These are phyloP conservation scores for Urochloa ruziziensis DNA, from an alignment of 176 grass and related monocot species.

Conservation along the genomic window DNA sequence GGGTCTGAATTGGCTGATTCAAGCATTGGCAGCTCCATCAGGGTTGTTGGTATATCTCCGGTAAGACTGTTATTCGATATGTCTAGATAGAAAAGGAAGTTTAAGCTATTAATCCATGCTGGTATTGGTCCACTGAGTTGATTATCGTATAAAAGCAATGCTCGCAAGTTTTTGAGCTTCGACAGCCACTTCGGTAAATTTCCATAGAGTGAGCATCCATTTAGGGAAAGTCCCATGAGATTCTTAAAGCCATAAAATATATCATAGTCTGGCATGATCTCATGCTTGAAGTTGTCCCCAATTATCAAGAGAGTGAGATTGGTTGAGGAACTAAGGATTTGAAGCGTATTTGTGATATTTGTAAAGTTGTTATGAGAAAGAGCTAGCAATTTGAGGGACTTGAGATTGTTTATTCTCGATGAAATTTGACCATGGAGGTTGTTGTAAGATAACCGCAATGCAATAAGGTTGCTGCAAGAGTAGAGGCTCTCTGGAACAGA, in stretches of 20 bases:
- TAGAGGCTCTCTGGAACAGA: conserved; percentile 38
- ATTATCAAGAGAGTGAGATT: not conserved
- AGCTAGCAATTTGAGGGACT: conserved; percentile 10
- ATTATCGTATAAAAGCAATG: conserved; percentile 23
- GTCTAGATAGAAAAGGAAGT: conserved; percentile 26
- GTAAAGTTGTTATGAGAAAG: not conserved
- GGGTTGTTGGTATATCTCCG: conserved; percentile 24
- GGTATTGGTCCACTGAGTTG: conserved; percentile 32
- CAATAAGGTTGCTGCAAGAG: conserved; percentile 24
- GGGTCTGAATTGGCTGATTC: not conserved
- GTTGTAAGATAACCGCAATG: conserved; percentile 15
- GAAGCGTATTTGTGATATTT: conserved; percentile 29
- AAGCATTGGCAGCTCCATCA: conserved; percentile 35
- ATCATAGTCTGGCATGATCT: conserved; percentile 10
- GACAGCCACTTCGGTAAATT: conserved; percentile 35
- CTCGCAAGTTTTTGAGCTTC: conserved; percentile 17
- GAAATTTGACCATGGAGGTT: not conserved
- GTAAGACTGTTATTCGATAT: conserved; percentile 39
- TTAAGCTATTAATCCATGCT: conserved; percentile 21
- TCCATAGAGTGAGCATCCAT: conserved; percentile 6
- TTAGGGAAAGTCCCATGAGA: conserved; percentile 19
- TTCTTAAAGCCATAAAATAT: conserved; percentile 21
- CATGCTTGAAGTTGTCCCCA: not conserved
- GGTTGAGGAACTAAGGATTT: conserved; percentile 4
- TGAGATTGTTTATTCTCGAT: not conserved